Conservation (phyloP, 23 red algal genomes). For the Chondrus crispus region DNA sequence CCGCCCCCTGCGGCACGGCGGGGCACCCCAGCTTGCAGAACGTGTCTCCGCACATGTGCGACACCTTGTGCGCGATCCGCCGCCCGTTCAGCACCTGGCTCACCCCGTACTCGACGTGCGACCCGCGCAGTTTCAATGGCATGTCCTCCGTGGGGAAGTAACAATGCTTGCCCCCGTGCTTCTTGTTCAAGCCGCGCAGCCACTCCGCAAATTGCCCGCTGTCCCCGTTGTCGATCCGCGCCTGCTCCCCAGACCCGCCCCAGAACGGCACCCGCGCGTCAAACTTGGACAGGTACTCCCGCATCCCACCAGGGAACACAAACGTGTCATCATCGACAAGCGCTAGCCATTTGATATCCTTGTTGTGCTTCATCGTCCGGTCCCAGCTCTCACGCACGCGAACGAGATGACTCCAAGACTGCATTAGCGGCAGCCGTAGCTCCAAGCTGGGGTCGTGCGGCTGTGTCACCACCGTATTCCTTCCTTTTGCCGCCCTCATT, state of each 20-base stretch:
- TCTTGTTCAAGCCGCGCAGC: slow-evolving; percentile 25
- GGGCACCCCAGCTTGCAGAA: slow-evolving; percentile 82
- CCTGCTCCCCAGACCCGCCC: slow-evolving; percentile 81
- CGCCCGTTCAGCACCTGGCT: slow-evolving; percentile 56
- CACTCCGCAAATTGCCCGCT: slow-evolving; percentile 52
- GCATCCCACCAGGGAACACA: slow-evolving; percentile 57
- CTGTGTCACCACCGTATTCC: slow-evolving; percentile 36
- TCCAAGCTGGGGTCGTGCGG: slow-evolving; percentile 54
- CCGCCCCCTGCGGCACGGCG: slow-evolving; percentile 79
- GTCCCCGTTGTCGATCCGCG: slow-evolving; percentile 93
- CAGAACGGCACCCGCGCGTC: slow-evolving; percentile 47
- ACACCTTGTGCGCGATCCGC: slow-evolving; percentile 19
- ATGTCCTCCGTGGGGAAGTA: slow-evolving; percentile 51
- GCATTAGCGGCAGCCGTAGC: slow-evolving; percentile 54
- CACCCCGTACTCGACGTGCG: slow-evolving; percentile 18
- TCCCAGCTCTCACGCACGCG: slow-evolving; percentile 74
- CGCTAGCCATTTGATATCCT: slow-evolving; percentile 75
- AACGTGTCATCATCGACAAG: slow-evolving; percentile 94
- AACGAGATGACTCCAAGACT: slow-evolving; percentile 82
- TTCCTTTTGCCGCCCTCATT: slow-evolving; percentile 30
- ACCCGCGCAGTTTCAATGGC: slow-evolving; percentile 10
- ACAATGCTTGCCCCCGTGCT: slow-evolving; percentile 47
- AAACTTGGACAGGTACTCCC: slow-evolving; percentile 47
- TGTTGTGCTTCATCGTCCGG: slow-evolving; percentile 39
- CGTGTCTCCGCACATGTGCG: slow-evolving; percentile 62